Percentiles rank a stretch among this genome's conserved stretches.
These are phyloP conservation scores for Lentinula novae-zelandiae DNA, from an alignment of 1,284 basidiomycete genomes.

Conservation along the genomic window DNA sequence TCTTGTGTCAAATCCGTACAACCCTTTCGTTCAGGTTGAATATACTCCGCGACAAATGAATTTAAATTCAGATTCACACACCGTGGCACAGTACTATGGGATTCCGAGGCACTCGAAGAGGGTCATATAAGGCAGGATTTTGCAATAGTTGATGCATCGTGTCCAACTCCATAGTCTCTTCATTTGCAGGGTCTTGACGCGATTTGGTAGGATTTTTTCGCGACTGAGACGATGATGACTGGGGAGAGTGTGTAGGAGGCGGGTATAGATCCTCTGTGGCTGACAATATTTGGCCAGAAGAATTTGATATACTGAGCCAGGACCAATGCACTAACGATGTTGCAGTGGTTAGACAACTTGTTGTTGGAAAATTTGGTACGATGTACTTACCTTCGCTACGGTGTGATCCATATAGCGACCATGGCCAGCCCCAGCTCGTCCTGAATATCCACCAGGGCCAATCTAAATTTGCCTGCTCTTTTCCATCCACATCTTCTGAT, in stretches of 20 bases:
- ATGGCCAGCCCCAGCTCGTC: neutral
- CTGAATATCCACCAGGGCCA: conserved; percentile 2
- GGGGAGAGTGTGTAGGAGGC: neutral
- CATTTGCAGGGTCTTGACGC: conserved; percentile 12
- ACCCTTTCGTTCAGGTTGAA: conserved; percentile 45
- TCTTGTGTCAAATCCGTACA: conserved; percentile 93
- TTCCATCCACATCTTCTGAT: conserved; percentile 13
- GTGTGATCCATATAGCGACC: neutral
- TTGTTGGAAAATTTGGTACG: neutral
- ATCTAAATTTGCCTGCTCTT: conserved; percentile 1
- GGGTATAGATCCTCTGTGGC: neutral
- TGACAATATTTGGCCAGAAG: neutral
- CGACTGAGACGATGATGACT: neutral
- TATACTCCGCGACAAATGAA: conserved; percentile 1
- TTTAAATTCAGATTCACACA: conserved; percentile 33
- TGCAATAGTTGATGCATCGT: conserved; percentile 71
- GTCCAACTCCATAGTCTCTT: conserved; percentile 31
- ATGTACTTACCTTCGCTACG: neutral
- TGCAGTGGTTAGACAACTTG: neutral
- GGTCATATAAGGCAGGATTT: conserved; percentile 72
- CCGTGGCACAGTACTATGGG: conserved; percentile 96
- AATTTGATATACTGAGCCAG: neutral
- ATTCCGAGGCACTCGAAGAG: conserved; percentile 75
- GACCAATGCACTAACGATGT: neutral
- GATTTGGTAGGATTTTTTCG: conserved; percentile 11